A percentile compares a stretch with the other conserved stretches of the same genome.
phyloP scores from a whole-genome alignment of 2,329 filamentous ascomycete genomes.

The Fusarium temperatum region DNA sequence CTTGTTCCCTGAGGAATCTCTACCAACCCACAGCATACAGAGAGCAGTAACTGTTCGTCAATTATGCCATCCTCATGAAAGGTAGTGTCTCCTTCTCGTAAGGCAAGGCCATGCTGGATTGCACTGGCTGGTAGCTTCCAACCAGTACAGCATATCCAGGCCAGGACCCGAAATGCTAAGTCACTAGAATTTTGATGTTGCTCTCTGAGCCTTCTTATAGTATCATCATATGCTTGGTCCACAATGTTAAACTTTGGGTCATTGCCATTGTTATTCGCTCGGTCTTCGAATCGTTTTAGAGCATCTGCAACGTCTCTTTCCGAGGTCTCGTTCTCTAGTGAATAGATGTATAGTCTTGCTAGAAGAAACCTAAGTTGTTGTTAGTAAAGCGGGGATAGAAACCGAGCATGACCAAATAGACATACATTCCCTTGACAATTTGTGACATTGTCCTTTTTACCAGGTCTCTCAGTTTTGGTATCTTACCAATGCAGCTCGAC shows the following conservation, averaged over 20 bases:
- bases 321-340: accelerated
- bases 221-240: not conserved
- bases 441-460: accelerated
- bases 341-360: not conserved
- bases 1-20: accelerated
- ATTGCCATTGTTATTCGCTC: not conserved
- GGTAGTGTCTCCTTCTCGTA: accelerated
- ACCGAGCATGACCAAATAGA: accelerated
- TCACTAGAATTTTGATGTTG: not conserved
- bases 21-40: too few species aligned
- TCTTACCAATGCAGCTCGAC: not conserved
- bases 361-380: accelerated
- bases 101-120: too few species aligned
- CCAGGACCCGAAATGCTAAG: not conserved
- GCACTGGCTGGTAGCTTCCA: accelerated
- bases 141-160: not conserved
- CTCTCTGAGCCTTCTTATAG: accelerated
- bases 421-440: accelerated
- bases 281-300: accelerated
- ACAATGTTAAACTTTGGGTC: not conserved
- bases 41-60: accelerated
- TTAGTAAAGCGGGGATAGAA: accelerated
- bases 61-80: accelerated
- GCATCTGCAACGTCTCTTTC: not conserved
- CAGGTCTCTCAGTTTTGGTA: accelerated